Conservation (phyloP, 306 rosid species). For the Castanea sativa region DNA sequence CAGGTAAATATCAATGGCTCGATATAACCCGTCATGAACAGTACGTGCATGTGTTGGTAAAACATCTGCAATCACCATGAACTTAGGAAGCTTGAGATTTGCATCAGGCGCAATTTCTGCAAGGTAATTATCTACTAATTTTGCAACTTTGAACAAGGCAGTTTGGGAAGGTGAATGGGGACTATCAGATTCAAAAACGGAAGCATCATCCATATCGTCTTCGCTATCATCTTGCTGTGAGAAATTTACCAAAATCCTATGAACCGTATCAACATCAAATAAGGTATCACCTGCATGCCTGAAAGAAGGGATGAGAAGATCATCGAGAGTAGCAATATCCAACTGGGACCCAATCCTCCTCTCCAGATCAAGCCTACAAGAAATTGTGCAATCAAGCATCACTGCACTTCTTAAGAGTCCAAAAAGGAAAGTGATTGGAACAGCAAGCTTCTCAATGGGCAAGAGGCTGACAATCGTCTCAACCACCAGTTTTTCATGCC, state of each 20-base stretch:
- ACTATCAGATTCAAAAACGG: conserved; percentile 86
- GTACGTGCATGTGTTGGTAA: conserved; percentile 91
- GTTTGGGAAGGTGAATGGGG: conserved; percentile 85
- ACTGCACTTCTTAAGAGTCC: conserved; percentile 88
- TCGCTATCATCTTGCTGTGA: conserved; percentile 97
- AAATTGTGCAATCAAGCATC: conserved; percentile 76
- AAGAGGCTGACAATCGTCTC: conserved; percentile 86
- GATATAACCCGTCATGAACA: conserved; percentile 80
- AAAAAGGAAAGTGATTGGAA: conserved; percentile 86
- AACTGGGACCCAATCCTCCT: conserved; percentile 95
- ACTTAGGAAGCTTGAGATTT: conserved; percentile 87
- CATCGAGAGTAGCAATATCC: conserved; percentile 91
- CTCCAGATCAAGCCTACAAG: conserved; percentile 82
- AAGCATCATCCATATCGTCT: conserved; percentile 80
- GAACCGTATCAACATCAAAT: conserved; percentile 97
- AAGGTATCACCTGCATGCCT: conserved; percentile 83
- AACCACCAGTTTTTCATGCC: conserved; percentile 74
- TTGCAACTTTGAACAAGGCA: conserved; percentile 76
- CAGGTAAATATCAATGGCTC: conserved; percentile 86
- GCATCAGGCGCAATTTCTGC: conserved; percentile 98
- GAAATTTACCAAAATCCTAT: conserved; percentile 82
- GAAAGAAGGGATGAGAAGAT: conserved; percentile 90
- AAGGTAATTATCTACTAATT: conserved; percentile 87
- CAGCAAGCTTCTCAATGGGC: conserved; percentile 81
- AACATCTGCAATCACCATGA: conserved; percentile 80